Evolutionary conservation across 352 stramenopile species (phyloP).

Genomic region (Thraustotheca clavata): DNA sequence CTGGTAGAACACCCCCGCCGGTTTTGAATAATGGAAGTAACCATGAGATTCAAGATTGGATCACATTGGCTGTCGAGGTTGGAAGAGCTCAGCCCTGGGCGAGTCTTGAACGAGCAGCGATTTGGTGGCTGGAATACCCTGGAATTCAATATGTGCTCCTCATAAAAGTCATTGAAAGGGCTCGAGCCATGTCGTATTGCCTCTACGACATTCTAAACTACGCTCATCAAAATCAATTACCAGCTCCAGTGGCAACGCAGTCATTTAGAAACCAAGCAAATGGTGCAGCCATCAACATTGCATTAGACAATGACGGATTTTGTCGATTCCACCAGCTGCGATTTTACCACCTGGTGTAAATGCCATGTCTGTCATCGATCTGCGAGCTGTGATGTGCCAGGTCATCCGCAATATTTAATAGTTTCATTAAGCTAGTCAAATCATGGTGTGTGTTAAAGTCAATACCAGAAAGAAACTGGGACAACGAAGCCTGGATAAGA

Average conservation of each 20-base stretch:
- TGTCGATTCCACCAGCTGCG: neutral
- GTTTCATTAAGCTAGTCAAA: constrained; percentile 1
- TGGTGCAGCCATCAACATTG: neutral
- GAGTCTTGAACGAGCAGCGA: constrained; percentile 1
- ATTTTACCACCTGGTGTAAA: constrained; percentile 2
- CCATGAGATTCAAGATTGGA: no score
- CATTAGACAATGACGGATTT: neutral
- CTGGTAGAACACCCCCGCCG: no score
- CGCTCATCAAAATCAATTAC: neutral
- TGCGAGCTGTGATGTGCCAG: neutral
- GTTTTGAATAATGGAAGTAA: no score
- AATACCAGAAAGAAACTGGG: no score
- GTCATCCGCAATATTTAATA: constrained; percentile 5
- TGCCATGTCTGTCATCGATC: neutral
- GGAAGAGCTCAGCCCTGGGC: neutral
- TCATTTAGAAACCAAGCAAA: neutral
- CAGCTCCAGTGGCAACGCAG: neutral
- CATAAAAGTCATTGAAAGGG: neutral
- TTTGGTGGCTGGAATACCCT: constrained; percentile 6
- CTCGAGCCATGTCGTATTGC: neutral
- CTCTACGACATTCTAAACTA: constrained; percentile 1
- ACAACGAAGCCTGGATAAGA: no score
- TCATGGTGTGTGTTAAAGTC: no score
- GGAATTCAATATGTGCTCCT: constrained; percentile 7
- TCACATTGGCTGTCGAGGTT: neutral